Percentiles rank a stretch among this genome's conserved stretches.
These are phyloP conservation scores for Nectriaceae sp. DNA, from an alignment of 2,329 filamentous ascomycete species.

Conservation along the genomic window DNA sequence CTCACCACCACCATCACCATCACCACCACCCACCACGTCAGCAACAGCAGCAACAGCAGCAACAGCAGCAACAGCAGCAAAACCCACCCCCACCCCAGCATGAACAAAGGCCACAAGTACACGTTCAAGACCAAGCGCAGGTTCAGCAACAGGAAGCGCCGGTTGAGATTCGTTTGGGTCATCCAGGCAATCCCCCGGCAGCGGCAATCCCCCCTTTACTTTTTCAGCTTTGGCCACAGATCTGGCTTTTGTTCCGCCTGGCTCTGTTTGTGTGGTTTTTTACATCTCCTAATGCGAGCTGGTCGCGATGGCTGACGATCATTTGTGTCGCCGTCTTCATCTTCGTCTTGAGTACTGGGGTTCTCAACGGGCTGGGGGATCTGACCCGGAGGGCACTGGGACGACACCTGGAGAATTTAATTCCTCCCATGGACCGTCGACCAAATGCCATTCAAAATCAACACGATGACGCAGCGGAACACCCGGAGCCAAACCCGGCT, in stretches of 20 bases:
- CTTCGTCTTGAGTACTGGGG: conserved; percentile 61
- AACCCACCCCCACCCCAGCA: conserved; percentile 26
- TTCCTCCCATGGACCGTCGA: conserved; percentile 50
- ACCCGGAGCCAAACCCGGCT: conserved; percentile 46
- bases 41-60: conserved; percentile 17
- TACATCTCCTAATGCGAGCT: conserved; percentile 58
- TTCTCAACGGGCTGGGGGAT: conserved; percentile 57
- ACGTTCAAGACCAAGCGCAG: conserved; percentile 15
- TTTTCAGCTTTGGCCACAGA: conserved; percentile 54
- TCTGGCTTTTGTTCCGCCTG: conserved; percentile 63
- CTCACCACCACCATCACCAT: conserved; percentile 28
- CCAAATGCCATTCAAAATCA: neutral
- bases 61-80: conserved; percentile 20
- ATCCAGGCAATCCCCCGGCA: conserved; percentile 42
- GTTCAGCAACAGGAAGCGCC: conserved; percentile 21
- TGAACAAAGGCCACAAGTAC: conserved; percentile 22
- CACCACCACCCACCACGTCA: conserved; percentile 21
- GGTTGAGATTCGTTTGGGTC: conserved; percentile 27
- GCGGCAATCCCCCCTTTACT: conserved; percentile 35
- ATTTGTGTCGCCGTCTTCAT: conserved; percentile 54
- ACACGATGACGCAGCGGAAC: conserved; percentile 24
- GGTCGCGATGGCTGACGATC: conserved; percentile 60
- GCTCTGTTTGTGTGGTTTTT: conserved; percentile 66
- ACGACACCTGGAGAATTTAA: conserved; percentile 59
- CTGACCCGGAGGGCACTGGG: conserved; percentile 58